Base-by-base conservation (phyloP, 2,329 filamentous ascomycete genomes). In the Pezicula rhizophila region DNA sequence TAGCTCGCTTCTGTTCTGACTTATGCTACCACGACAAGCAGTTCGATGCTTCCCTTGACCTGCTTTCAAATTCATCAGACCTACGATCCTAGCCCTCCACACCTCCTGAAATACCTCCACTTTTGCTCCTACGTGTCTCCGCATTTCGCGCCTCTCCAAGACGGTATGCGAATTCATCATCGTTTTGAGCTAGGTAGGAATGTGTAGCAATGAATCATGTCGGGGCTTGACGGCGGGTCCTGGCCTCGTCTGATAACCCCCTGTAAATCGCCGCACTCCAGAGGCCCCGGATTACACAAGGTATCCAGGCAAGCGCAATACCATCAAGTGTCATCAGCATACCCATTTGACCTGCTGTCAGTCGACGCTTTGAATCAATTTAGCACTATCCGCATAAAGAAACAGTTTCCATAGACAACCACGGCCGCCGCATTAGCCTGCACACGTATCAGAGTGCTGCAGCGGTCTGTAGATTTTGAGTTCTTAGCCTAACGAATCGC, bases 401-500 rank as follows among this genome's bases (percentile, higher is more conserved):
- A 70, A 70, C 62, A 65, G 52, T 69, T 70, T 71, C 69, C 69
- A 68, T 70, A 48, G 52, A 57, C 46, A 40, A 51, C 49, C 34
- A 48, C 52, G 46, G 43, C 48, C 51, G 52, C 55, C 45, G 52
- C 49, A 50, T 18, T 42, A 47, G 52, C 55, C 54, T 57, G 54
- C 51, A 45, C 40, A 48, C 26, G 25, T 47, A 41, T 51, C 39
- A 51, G 43, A 47, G 48, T 50, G 43, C 40, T 50, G 48, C 53
- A 52, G 46, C 37, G 34, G 37, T 37, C 46, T 48, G 45, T 40
- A 51, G 48, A 45, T 28, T 53, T 48, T 42, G 40, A 42, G 20
- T 45, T 35, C 40, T 35, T 57, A 23, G 41, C 46, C 45, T 47
- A 48, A 56, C 45, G 47, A 48, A 50, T 50, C 42, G 47, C 48